phyloP scores from a whole-genome alignment of 75 land plant species.

The Chamaecyparis obtusa region DNA sequence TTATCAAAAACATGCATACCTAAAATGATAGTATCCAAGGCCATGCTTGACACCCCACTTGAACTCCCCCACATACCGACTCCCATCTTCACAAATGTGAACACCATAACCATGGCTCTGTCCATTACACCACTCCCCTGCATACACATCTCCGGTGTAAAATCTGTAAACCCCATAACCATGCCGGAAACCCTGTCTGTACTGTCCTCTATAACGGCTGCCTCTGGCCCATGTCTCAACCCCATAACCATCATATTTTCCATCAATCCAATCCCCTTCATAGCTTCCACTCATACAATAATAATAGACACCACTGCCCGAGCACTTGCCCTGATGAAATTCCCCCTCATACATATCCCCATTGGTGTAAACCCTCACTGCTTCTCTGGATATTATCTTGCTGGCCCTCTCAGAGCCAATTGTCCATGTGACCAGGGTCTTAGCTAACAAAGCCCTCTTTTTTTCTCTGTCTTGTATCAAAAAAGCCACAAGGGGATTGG shows the following conservation, averaged over 20 bases:
- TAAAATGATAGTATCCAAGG: slow-evolving; percentile 73
- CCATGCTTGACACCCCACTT: slow-evolving; percentile 89
- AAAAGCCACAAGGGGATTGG: slow-evolving; percentile 25
- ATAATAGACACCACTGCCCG: slow-evolving; percentile 78
- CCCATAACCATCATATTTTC: slow-evolving; percentile 80
- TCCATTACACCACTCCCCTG: slow-evolving; percentile 81
- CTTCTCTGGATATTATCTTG: slow-evolving; percentile 10
- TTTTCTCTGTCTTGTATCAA: slow-evolving; percentile 21
- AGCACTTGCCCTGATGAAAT: slow-evolving; percentile 61
- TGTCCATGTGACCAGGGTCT: slow-evolving; percentile 29
- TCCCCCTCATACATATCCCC: slow-evolving; percentile 82
- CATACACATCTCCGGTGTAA: slow-evolving; percentile 83
- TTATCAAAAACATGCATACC: slow-evolving; percentile 29
- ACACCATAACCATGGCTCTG: slow-evolving; percentile 84
- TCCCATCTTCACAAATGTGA: slow-evolving; percentile 81
- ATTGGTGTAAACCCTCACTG: slow-evolving; percentile 54
- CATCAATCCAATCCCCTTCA: slow-evolving; percentile 84
- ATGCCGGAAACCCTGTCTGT: slow-evolving; percentile 64
- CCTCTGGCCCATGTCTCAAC: slow-evolving; percentile 86
- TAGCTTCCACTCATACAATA: slow-evolving; percentile 72
- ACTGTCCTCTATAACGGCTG: slow-evolving; percentile 82
- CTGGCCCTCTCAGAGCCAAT: slow-evolving; percentile 17
- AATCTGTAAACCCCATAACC: slow-evolving; percentile 78
- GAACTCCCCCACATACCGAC: slow-evolving; percentile 80
- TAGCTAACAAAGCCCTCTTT: background rate